These are phyloP conservation scores for Exophiala phaeomuriformis DNA, from an alignment of 2,329 filamentous ascomycete species.

Conservation along the genomic window DNA sequence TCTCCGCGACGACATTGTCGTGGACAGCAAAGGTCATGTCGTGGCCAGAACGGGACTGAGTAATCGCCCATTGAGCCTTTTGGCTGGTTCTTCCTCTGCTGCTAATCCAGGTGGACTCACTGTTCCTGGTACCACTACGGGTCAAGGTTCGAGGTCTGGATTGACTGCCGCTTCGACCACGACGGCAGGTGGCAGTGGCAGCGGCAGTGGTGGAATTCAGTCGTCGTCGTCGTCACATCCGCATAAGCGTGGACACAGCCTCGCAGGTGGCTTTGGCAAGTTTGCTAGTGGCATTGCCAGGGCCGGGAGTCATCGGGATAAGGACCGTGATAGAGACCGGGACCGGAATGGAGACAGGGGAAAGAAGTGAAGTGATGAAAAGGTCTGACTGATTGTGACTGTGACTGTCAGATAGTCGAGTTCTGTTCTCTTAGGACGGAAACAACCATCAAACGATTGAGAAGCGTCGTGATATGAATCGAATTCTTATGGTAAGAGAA, in stretches of 20 bases:
- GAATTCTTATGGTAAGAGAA: no score
- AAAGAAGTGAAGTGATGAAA: slow-evolving; percentile 13
- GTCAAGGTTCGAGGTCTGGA: not conserved
- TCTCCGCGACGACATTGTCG: slow-evolving; percentile 5
- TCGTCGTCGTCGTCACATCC: not conserved
- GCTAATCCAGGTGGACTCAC: slow-evolving; percentile 8
- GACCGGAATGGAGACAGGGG: slow-evolving; percentile 15
- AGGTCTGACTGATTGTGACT: no score
- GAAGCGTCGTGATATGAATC: no score
- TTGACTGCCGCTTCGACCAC: no score
- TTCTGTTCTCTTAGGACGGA: no score
- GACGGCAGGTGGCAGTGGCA: no score
- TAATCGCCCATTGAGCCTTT: slow-evolving; percentile 10
- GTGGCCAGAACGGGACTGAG: not conserved
- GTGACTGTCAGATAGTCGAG: no score
- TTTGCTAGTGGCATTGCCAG: slow-evolving; percentile 57
- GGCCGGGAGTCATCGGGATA: slow-evolving; percentile 39
- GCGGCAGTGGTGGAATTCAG: no score
- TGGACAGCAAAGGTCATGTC: slow-evolving; percentile 1
- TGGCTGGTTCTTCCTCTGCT: slow-evolving; percentile 2
- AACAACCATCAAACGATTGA: no score
- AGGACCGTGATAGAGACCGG: no score
- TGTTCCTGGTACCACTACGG: not conserved
- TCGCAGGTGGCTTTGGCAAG: slow-evolving; percentile 24
- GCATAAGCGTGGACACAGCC: slow-evolving; percentile 24